Percentiles rank a stretch among this genome's conserved stretches.
phyloP scores from a whole-genome alignment of 345 rosid species.

The Euclidium syriacum region DNA sequence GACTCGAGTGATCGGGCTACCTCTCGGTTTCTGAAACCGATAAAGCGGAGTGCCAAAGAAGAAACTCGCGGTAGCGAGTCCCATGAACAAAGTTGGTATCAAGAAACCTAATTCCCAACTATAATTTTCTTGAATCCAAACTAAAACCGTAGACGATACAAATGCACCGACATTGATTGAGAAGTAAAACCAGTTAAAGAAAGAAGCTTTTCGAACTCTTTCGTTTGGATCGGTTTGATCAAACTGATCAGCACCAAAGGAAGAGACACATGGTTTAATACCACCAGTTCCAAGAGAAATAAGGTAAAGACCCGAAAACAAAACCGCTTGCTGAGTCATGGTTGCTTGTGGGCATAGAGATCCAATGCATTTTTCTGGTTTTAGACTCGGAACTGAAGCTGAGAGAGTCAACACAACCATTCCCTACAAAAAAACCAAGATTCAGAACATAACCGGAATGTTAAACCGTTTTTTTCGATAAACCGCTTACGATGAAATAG shows the following conservation, averaged over 20 bases:
- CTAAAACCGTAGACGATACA: constrained; percentile 45
- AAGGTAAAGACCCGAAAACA: constrained; percentile 42
- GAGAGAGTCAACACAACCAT: constrained; percentile 49
- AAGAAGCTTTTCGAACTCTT: constrained; percentile 42
- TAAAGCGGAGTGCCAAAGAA: constrained; percentile 42
- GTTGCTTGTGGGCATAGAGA: constrained; percentile 33
- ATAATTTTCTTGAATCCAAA: constrained; percentile 47
- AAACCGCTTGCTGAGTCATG: constrained; percentile 22
- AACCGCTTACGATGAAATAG: constrained; percentile 38
- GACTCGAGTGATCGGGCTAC: constrained; percentile 46
- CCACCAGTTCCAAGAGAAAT: constrained; percentile 50
- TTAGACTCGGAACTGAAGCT: constrained; percentile 41
- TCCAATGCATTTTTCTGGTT: constrained; percentile 34
- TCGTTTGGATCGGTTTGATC: constrained; percentile 39
- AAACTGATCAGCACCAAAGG: constrained; percentile 60
- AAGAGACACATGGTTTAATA: constrained; percentile 58
- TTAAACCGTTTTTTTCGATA: constrained; percentile 29
- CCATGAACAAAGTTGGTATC: constrained; percentile 52
- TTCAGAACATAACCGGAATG: constrained; percentile 22
- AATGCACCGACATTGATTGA: constrained; percentile 49
- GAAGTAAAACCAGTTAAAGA: constrained; percentile 59
- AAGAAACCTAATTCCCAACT: constrained; percentile 60
- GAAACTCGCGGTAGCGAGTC: constrained; percentile 42
- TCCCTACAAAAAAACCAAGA: constrained; percentile 30
- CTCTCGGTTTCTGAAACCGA: constrained; percentile 45